Evolutionary conservation across 495 filamentous ascomycete species (phyloP).

Genomic region (Lentithecium fluviatile): DNA sequence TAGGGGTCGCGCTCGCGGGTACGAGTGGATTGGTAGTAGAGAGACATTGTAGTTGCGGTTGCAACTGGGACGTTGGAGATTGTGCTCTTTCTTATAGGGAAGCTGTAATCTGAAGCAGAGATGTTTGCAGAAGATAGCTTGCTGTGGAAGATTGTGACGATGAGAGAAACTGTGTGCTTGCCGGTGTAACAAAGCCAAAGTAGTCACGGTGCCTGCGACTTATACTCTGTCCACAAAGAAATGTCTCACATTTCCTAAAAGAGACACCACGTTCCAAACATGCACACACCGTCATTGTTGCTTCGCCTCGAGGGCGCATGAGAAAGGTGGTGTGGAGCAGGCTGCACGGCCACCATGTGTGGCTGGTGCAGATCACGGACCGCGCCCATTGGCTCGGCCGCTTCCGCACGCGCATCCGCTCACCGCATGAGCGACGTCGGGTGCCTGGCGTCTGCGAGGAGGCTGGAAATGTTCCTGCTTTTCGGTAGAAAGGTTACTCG

Average conservation of each 20-base stretch:
- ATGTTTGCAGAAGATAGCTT: background rate
- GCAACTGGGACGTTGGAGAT: background rate
- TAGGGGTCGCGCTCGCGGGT: constrained; percentile 6
- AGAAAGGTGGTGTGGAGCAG: background rate
- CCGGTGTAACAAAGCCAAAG: too few relatives aligned
- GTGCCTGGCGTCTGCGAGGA: background rate
- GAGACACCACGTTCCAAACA: background rate
- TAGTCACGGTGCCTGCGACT: too few relatives aligned
- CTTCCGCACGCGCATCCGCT: constrained; percentile 3
- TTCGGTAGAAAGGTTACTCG: background rate
- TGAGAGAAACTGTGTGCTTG: too few relatives aligned
- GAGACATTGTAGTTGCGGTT: constrained; percentile 12
- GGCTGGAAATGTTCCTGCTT: background rate
- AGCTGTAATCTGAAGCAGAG: background rate
- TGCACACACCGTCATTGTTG: background rate
- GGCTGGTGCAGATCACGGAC: background rate
- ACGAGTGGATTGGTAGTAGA: background rate
- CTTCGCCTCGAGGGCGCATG: background rate
- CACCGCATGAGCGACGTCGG: constrained; percentile 1
- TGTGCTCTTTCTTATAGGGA: background rate
- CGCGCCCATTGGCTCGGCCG: constrained; percentile 3
- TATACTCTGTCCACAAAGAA: background rate
- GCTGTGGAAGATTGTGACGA: too few relatives aligned
- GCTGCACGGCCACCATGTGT: background rate
- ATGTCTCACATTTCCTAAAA: background rate